phyloP scores from a whole-genome alignment of 2,329 filamentous ascomycete genomes.

The Decorospora gaudefroyi region DNA sequence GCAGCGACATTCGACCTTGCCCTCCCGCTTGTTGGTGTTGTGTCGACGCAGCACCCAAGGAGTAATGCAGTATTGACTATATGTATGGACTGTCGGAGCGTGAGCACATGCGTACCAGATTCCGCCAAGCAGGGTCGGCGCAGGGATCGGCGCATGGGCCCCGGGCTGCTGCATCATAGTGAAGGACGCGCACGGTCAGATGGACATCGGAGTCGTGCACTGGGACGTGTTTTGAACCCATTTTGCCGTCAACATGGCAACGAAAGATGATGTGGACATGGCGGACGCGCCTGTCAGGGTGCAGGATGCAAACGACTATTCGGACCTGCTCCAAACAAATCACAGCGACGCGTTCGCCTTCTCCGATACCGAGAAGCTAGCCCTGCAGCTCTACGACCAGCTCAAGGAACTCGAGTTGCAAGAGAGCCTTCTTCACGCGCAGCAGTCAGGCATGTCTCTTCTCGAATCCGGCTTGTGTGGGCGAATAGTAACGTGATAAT shows the following conservation, averaged over 20 bases:
- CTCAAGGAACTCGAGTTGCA: constrained; percentile 74
- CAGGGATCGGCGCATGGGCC: constrained; percentile 40
- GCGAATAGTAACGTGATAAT: constrained; percentile 18
- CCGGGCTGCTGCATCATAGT: constrained; percentile 24
- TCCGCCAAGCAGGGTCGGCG: constrained; percentile 31
- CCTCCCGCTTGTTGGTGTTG: constrained; percentile 27
- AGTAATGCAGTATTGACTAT: constrained; percentile 13
- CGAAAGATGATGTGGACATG: constrained; percentile 29
- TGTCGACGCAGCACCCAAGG: constrained; percentile 26
- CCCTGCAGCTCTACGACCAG: constrained; percentile 71
- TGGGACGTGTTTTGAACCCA: neutral
- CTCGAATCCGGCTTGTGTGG: neutral
- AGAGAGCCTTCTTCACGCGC: constrained; percentile 64
- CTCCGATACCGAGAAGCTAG: constrained; percentile 67
- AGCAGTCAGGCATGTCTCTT: constrained; percentile 37
- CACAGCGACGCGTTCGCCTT: constrained; percentile 59
- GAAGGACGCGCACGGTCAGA: constrained; percentile 24
- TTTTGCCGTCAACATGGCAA: constrained; percentile 28
- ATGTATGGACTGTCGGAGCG: constrained; percentile 19
- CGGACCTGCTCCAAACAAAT: constrained; percentile 51
- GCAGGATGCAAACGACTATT: constrained; percentile 24
- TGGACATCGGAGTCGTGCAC: constrained; percentile 23
- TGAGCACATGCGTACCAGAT: constrained; percentile 29
- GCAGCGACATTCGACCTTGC: constrained; percentile 72
- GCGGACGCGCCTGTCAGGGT: constrained; percentile 18